Percentiles rank a stretch among this genome's conserved stretches.
Evolutionary conservation across 495 filamentous ascomycete species (phyloP).

Genomic region (Neurospora cerealis): DNA sequence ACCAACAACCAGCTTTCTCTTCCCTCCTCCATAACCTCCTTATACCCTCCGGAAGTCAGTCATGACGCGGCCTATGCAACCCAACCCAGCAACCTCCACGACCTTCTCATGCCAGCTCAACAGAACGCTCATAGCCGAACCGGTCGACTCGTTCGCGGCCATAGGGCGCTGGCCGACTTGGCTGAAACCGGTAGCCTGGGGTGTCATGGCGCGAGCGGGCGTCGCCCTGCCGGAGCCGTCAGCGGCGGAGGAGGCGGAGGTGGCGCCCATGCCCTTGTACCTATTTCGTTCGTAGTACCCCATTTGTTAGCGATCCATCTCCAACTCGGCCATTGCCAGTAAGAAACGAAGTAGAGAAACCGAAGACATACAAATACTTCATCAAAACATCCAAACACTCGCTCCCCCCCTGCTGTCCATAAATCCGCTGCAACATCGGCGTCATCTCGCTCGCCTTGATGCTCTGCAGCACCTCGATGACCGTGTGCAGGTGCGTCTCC

Average conservation of each 20-base stretch:
- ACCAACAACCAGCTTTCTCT: neutral
- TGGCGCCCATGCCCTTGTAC: conserved; percentile 74
- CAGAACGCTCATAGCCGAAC: conserved; percentile 84
- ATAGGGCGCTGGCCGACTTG: conserved; percentile 64
- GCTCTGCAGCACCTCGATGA: conserved; percentile 79
- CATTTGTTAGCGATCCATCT: no score
- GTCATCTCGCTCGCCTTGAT: conserved; percentile 89
- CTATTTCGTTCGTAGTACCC: no score
- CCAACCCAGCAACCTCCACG: conserved; percentile 78
- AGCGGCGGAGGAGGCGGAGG: conserved; percentile 15
- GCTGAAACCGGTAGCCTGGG: conserved; percentile 75
- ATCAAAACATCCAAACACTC: conserved; percentile 65
- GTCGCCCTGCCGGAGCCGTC: conserved; percentile 8
- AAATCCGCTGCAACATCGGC: conserved; percentile 68
- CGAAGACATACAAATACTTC: conserved; percentile 72
- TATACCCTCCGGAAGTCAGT: conserved; percentile 83
- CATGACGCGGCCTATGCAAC: conserved; percentile 83
- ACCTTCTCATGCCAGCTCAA: conserved; percentile 95
- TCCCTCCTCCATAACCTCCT: conserved; percentile 8
- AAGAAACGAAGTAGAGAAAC: no score
- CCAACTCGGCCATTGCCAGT: no score
- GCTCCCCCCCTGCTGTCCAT: conserved; percentile 55
- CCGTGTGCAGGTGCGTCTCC: conserved; percentile 71
- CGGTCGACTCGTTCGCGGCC: conserved; percentile 58
- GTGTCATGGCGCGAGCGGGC: conserved; percentile 47